Conservation (phyloP, 2,329 filamentous ascomycete species). For the Diaporthe capsici region DNA sequence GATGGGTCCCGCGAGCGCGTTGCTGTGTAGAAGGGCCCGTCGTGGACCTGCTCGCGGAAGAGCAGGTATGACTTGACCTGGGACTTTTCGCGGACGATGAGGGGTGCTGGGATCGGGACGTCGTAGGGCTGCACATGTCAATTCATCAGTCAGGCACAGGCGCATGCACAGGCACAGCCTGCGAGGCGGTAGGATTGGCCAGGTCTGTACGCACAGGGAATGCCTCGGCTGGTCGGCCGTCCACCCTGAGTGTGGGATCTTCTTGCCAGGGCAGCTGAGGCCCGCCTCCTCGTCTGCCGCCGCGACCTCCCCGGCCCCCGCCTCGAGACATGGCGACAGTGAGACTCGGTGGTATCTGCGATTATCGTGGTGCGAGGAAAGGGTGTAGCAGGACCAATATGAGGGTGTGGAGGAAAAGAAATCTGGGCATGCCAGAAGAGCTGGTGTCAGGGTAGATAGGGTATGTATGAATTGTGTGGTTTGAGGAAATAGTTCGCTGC, state of each 20-base stretch:
- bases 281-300: slow-evolving; percentile 61
- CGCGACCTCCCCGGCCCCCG: slow-evolving; percentile 64
- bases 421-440: background rate
- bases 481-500: background rate
- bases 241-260: slow-evolving; percentile 62
- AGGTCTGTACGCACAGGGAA: slow-evolving; percentile 64
- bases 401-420: background rate
- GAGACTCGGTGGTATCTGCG: background rate
- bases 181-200: background rate
- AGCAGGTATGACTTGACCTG: slow-evolving; percentile 67
- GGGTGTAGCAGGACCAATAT: background rate
- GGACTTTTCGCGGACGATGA: slow-evolving; percentile 60
- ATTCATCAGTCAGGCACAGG: background rate
- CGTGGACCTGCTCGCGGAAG: slow-evolving; percentile 70
- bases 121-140: slow-evolving; percentile 61
- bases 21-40: slow-evolving; percentile 69
- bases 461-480: background rate
- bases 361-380: background rate
- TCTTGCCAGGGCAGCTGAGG: slow-evolving; percentile 68
- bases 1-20: slow-evolving; percentile 61
- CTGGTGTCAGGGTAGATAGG: background rate
- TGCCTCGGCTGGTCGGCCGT: slow-evolving; percentile 70
- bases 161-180: background rate
- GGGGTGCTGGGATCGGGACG: slow-evolving; percentile 60
- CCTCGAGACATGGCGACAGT: slow-evolving; percentile 63